A percentile compares a stretch with the other conserved stretches of the same genome.
Conservation (phyloP, 2,329 filamentous ascomycete genomes). For the Fusarium acutatum region DNA sequence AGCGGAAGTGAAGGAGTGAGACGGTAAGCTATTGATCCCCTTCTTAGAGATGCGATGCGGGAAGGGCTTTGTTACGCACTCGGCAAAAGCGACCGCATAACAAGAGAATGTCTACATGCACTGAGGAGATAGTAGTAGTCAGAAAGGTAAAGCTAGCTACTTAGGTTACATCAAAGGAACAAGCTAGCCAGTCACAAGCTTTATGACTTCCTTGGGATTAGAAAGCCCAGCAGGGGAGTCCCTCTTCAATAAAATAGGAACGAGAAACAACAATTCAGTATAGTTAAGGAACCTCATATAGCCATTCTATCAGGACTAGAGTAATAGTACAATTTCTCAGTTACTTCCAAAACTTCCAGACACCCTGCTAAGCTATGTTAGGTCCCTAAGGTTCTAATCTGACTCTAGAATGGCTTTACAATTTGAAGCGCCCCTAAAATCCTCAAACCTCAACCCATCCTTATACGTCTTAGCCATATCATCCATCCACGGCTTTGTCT, state of each 20-base stretch:
- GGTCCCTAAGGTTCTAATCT: rapidly evolving
- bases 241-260: no score
- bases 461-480: not conserved
- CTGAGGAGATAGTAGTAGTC: not conserved
- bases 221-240: rapidly evolving
- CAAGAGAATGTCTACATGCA: no score
- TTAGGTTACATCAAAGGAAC: rapidly evolving
- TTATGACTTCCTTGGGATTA: not conserved
- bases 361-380: not conserved
- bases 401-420: not conserved
- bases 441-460: not conserved
- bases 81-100: not conserved
- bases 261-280: no score
- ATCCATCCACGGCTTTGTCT: not conserved
- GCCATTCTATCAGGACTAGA: no score
- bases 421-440: not conserved
- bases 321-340: no score
- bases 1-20: not conserved
- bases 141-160: not conserved
- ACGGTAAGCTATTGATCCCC: not conserved
- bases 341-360: not conserved
- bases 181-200: rapidly evolving
- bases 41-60: not conserved
- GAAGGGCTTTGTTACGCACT: not conserved
- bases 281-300: no score